Percentiles rank a stretch among this genome's conserved stretches.
These are phyloP conservation scores for Paraphoma chrysanthemicola DNA, from an alignment of 2,329 filamentous ascomycete genomes.

Conservation along the genomic window DNA sequence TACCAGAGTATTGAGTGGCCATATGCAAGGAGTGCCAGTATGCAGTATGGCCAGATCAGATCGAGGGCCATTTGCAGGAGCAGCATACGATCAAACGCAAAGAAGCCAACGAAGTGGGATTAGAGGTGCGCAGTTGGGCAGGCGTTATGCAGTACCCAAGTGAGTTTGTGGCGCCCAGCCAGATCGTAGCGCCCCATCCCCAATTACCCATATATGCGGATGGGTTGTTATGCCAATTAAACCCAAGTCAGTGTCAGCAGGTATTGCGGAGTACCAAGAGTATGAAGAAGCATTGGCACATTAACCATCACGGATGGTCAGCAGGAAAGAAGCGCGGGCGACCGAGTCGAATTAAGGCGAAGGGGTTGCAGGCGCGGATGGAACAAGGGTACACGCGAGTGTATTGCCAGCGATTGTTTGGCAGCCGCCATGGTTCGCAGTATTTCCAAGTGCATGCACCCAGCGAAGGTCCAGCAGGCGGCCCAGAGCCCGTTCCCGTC, in stretches of 20 bases:
- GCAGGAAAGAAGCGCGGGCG: conserved; percentile 4
- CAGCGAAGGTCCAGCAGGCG: too few species aligned
- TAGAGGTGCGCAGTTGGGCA: background rate
- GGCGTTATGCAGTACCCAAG: conserved; percentile 1
- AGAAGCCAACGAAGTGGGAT: background rate
- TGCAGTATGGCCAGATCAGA: conserved; percentile 4
- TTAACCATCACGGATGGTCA: background rate
- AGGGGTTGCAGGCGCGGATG: conserved; percentile 1
- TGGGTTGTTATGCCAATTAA: conserved; percentile 1
- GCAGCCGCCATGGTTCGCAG: conserved; percentile 4
- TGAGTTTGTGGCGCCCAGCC: background rate
- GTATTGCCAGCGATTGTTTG: conserved; percentile 8
- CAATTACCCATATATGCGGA: conserved; percentile 3
- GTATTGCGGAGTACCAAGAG: background rate
- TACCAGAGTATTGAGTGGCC: conserved; percentile 6
- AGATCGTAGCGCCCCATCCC: background rate
- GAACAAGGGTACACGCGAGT: conserved; percentile 1
- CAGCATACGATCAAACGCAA: background rate
- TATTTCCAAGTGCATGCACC: conserved; percentile 7
- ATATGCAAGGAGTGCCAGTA: conserved; percentile 5
- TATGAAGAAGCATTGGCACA: conserved; percentile 2
- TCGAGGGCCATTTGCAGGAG: conserved; percentile 5
- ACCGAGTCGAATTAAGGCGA: background rate
- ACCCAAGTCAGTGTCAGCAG: conserved; percentile 1
- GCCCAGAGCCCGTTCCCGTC: too few species aligned